Evolutionary conservation across 176 grass and related monocot genomes (phyloP).

Genomic region (Hsuehochloa calcarea): DNA sequence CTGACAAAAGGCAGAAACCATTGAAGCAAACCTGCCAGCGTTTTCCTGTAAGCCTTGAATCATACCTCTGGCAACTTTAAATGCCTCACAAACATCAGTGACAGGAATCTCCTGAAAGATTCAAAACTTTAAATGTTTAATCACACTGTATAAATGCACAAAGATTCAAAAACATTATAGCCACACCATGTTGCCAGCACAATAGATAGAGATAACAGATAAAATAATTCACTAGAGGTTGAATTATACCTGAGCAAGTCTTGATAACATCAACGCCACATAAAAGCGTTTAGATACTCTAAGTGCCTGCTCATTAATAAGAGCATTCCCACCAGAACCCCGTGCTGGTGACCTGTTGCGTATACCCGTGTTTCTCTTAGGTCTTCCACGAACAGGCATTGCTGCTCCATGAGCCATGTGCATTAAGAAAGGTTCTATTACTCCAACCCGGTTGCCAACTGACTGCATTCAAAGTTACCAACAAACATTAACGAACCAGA

Average conservation of each 20-base stretch:
- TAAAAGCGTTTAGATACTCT: conserved; percentile 93
- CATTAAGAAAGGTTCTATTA: conserved; percentile 89
- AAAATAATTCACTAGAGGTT: conserved; percentile 4
- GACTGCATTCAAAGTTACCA: conserved; percentile 51
- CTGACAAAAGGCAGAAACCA: conserved; percentile 95
- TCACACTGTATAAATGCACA: background rate
- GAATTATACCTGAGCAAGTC: conserved; percentile 75
- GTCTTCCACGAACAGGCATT: conserved; percentile 56
- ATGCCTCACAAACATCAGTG: conserved; percentile 88
- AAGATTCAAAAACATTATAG: conserved; percentile 6
- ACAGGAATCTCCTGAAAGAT: conserved; percentile 77
- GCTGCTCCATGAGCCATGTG: conserved; percentile 87
- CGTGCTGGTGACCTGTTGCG: conserved; percentile 22
- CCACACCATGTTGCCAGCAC: background rate
- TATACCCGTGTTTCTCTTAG: conserved; percentile 36
- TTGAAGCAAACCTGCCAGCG: conserved; percentile 94
- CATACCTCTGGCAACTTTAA: conserved; percentile 94
- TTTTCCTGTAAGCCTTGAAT: conserved; percentile 93
- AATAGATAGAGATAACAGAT: no score
- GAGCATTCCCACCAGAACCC: conserved; percentile 30
- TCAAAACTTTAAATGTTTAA: background rate
- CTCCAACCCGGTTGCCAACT: conserved; percentile 83
- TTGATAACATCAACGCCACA: conserved; percentile 91
- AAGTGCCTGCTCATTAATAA: conserved; percentile 64
- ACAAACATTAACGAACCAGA: conserved; percentile 12